Evolutionary conservation across 2,329 filamentous ascomycete genomes (phyloP).

Genomic region (Cordyceps fumosorosea): DNA sequence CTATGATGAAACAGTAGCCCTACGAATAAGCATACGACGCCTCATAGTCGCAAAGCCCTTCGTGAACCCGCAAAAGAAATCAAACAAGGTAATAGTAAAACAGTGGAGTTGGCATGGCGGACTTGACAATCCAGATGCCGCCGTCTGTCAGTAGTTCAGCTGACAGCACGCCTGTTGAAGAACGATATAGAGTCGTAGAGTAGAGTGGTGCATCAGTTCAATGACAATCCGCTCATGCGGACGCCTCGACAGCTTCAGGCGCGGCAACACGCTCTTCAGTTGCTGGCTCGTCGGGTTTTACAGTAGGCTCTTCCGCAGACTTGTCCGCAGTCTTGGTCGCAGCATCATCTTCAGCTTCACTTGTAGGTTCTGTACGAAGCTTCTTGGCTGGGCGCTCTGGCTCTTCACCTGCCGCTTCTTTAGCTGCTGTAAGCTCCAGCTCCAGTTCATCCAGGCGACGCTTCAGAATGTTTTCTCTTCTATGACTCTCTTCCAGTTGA

Average conservation of each 20-base stretch:
- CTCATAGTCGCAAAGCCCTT: background rate
- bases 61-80: background rate
- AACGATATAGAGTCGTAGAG: background rate
- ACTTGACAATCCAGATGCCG: background rate
- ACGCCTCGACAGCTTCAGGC: background rate
- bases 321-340: background rate
- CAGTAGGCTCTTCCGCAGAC: background rate
- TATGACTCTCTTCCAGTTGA: slow-evolving; percentile 69
- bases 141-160: background rate
- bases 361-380: slow-evolving; percentile 16
- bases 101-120: background rate
- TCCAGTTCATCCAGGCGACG: slow-evolving; percentile 75
- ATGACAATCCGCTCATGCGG: background rate
- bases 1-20: slow-evolving; percentile 6
- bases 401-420: slow-evolving; percentile 15
- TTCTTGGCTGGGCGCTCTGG: slow-evolving; percentile 24
- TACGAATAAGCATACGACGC: background rate
- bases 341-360: background rate
- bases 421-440: slow-evolving; percentile 40
- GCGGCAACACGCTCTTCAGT: background rate
- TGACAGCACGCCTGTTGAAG: background rate
- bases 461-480: slow-evolving; percentile 75
- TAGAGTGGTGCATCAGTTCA: background rate
- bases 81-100: background rate
- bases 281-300: background rate